Conservation (phyloP, 2,329 filamentous ascomycete species). For the Orbilia quercus region DNA sequence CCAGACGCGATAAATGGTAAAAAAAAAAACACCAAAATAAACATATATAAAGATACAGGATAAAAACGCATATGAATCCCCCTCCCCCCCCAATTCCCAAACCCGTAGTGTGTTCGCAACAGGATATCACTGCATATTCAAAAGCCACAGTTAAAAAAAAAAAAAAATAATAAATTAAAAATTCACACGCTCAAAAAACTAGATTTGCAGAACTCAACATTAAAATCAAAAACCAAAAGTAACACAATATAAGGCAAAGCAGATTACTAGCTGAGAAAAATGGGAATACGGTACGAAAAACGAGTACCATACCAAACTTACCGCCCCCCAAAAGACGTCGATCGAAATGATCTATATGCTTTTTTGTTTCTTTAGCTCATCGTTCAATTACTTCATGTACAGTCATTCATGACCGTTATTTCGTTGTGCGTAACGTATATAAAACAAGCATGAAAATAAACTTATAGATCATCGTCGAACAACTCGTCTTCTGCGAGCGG, state of each 20-base stretch:
- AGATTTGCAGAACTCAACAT: no score
- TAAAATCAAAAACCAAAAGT: constrained; percentile 22
- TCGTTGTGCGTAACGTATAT: constrained; percentile 1
- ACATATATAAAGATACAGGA: constrained; percentile 22
- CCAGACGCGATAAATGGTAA: constrained; percentile 1
- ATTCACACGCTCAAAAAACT: constrained; percentile 39
- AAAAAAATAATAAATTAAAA: constrained; percentile 13
- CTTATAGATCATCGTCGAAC: constrained; percentile 43
- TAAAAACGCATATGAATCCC: no score
- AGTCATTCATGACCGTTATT: constrained; percentile 10
- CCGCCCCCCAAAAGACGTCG: constrained; percentile 35
- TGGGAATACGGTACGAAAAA: constrained; percentile 4
- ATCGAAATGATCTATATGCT: constrained; percentile 49
- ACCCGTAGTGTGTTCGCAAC: constrained; percentile 7
- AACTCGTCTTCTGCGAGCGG: constrained; percentile 41
- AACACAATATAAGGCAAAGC: background rate
- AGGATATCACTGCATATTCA: constrained; percentile 42
- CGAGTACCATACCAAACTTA: constrained; percentile 19
- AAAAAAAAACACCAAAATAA: constrained; percentile 17
- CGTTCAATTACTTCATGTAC: no score
- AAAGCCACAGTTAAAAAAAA: no score
- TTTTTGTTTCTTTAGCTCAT: constrained; percentile 7
- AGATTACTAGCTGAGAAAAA: constrained; percentile 13
- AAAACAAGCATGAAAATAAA: no score
- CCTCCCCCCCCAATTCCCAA: no score